A percentile compares a stretch with the other conserved stretches of the same genome.
phyloP scores from a whole-genome alignment of 345 rosid species.

The Gossypium raimondii region DNA sequence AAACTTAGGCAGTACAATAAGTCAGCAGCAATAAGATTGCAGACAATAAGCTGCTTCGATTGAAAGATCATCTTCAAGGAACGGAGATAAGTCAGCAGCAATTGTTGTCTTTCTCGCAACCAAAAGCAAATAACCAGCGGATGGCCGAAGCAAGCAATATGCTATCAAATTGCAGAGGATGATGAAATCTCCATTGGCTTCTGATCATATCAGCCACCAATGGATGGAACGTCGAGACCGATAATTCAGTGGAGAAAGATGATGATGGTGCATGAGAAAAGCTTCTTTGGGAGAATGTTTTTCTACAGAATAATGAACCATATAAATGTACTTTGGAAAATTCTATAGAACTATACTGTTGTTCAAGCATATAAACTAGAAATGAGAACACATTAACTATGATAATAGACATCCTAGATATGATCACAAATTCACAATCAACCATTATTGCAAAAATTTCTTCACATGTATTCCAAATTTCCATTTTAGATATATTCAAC shows the following conservation, averaged over 20 bases:
- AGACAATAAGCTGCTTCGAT: constrained; percentile 48
- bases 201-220: constrained; percentile 63
- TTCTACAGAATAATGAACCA: constrained; percentile 30
- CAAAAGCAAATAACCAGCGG: constrained; percentile 64
- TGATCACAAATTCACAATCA: too few species aligned
- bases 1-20: constrained; percentile 50
- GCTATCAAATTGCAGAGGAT: constrained; percentile 40
- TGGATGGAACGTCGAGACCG: constrained; percentile 37
- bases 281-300: constrained; percentile 51
- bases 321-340: not conserved
- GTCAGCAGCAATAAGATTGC: constrained; percentile 36
- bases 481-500: too few species aligned
- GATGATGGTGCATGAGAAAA: constrained; percentile 77
- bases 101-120: constrained; percentile 82
- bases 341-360: not conserved
- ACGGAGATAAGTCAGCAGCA: constrained; percentile 94
- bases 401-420: too few species aligned
- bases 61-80: constrained; percentile 72
- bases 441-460: too few species aligned
- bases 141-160: constrained; percentile 55
- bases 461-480: too few species aligned
- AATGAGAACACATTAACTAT: not conserved
- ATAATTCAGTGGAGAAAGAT: constrained; percentile 51
- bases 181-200: constrained; percentile 28
- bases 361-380: not conserved